Evolutionary conservation across 176 grass and related monocot genomes (phyloP).

Genomic region (Aegilops umbellulata): DNA sequence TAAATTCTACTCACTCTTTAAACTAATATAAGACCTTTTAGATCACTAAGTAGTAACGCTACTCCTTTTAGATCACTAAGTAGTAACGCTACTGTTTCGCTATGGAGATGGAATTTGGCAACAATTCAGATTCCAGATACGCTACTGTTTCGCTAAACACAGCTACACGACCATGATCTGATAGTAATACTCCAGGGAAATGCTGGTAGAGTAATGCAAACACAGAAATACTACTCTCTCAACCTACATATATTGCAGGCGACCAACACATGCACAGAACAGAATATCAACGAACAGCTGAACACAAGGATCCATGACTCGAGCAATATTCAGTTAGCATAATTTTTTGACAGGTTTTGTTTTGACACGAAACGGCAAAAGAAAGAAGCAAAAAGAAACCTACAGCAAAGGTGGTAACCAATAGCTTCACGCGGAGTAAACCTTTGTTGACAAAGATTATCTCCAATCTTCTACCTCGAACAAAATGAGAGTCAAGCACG

Average conservation of each 20-base stretch:
- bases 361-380: constrained; percentile 50
- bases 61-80: no score
- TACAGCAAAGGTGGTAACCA: constrained; percentile 49
- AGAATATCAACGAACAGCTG: constrained; percentile 18
- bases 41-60: no score
- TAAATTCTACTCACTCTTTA: no score
- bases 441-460: constrained; percentile 32
- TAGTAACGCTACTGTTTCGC: no score
- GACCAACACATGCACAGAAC: not conserved
- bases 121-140: no score
- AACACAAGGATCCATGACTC: constrained; percentile 22
- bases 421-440: constrained; percentile 39
- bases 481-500: constrained; percentile 33
- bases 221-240: not conserved
- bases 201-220: not conserved
- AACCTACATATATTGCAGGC: not conserved
- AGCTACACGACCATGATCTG: no score
- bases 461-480: constrained; percentile 47
- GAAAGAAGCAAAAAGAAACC: constrained; percentile 38
- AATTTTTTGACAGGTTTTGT: constrained; percentile 20
- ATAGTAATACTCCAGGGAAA: not conserved
- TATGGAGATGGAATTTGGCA: no score
- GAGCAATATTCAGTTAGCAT: constrained; percentile 42
- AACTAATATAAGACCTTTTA: no score
- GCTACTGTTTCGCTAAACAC: no score